Conservation (phyloP, 208 protist species). For the Herpetomonas samuelpessoai region DNA sequence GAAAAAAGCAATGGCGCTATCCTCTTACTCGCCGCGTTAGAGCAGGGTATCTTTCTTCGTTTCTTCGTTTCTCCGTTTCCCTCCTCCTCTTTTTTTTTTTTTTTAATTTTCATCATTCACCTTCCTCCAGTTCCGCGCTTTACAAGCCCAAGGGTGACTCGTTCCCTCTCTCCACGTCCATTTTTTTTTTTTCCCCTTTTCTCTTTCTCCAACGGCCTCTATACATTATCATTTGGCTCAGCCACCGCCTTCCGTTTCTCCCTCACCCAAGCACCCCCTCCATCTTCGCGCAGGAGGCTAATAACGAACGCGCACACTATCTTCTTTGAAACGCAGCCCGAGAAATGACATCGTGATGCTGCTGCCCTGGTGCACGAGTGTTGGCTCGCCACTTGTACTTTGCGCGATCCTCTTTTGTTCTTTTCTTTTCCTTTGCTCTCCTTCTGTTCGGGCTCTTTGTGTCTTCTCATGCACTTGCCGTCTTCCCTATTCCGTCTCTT, state of each 20-base stretch:
- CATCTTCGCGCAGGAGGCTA: no score
- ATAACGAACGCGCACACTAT: no score
- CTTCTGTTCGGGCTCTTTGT: not conserved
- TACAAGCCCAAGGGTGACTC: no score
- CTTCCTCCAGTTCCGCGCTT: not conserved
- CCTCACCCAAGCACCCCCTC: no score
- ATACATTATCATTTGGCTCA: no score
- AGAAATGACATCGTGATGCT: not conserved
- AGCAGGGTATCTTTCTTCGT: conserved; percentile 5
- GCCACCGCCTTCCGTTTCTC: no score
- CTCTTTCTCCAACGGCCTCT: no score
- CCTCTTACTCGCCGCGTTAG: not conserved
- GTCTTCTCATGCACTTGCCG: no score
- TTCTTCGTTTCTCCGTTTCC: conserved; percentile 7
- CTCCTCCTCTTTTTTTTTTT: conserved; percentile 5
- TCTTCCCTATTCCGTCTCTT: no score
- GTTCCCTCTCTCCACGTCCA: no score
- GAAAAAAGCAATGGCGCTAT: not conserved
- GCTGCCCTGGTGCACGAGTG: not conserved
- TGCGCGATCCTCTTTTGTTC: not conserved
- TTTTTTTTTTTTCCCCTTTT: conserved; percentile 5
- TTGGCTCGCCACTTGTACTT: not conserved
- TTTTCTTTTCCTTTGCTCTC: conserved; percentile 3
- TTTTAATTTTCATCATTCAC: conserved; percentile 1
- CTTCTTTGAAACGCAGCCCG: not conserved